Evolutionary conservation across 1,284 basidiomycete species (phyloP), one percentile per base, ranked within the genome.

Genomic region (Sanghuangporus weigelae): DNA sequence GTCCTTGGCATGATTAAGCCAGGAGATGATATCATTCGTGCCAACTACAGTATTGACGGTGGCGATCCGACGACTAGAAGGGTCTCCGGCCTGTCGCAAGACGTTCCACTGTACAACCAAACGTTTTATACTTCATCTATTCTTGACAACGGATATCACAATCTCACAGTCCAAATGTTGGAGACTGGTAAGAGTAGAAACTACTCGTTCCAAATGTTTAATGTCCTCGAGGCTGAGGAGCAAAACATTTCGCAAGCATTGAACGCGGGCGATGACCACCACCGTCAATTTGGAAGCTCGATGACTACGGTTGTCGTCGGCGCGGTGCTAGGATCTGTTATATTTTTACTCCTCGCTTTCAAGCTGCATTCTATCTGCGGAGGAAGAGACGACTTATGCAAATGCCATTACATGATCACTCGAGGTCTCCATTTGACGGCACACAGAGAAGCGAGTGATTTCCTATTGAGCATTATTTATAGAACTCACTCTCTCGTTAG

Each of bases 11-110:
- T 48, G 12, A 38, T 62, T 19, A 42, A 56, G 11, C n/a, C 55
- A 2, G 64, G 64, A 21, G n/a, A 62, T 14, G 49, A 44, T n/a
- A 7, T 31, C 7, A 11, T 65, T 11, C n/a, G 54, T 19, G 64
- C 64, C 16, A 65, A 65, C 21, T 65, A 65, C 42, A 59, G n/a
- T 16, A 40, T 65, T 26, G 64, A 65, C 14, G 48, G 35, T 14
- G 53, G 60, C 7, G 12, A 49, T 23, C 55, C 64, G 26, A 2
- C 10, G 1, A 53, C 11, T 14, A 39, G 48, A 35, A 35, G 11
- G 35, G 23, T 50, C 38, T 26, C 55, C 14, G n/a, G 23, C n/a
- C 14, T 51, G 11, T 14, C 59, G 21, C 51, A 51, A 57, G 57
- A 50, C 23, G 3, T 19, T 57, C 63, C n/a, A 14, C 26, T 19